Evolutionary conservation across 306 rosid species (phyloP), one percentile per base, ranked within the genome.

Genomic region (Sicyos baderoa): DNA sequence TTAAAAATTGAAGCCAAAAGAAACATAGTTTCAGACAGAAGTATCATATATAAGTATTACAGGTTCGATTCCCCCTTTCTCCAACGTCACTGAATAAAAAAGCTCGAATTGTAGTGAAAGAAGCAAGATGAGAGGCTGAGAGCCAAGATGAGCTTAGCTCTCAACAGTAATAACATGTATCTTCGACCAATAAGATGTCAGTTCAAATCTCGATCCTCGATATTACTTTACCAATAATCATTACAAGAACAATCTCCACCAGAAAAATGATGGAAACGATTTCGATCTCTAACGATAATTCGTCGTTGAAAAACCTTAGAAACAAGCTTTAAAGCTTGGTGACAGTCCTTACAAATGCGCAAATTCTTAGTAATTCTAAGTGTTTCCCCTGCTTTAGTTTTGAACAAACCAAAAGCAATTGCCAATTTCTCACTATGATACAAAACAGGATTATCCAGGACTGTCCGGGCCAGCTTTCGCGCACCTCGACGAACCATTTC

Each of bases 371-470:
- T 63, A 59, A 86, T 77, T 1, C 88, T 81, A 45, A 87, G 54
- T 15, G 86, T 84, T 67, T 83, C 85, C 76, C 88, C 83, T 4
- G 53, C 62, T 72, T 81, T 80, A 1, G 81, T 71, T 45, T 76
- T 83, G 70, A 89, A 73, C 64, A 86, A 75, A 19, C 90, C 96
- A 51, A 67, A 86, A 51, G 87, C 87, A 23, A 83, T 65, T 42
- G 92, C 92, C 42, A 89, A 83, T 75, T 83, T 85, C 74, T 89
- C 90, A 52, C 92, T 86, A 17, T 83, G 86, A 68, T 83, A 73
- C 54, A 71, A 79, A 51, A 81, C n/a, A 18, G 84, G 82, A 53
- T 69, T 81, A 77, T 88, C 86, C n/a, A n/a, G n/a, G n/a, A n/a
- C n/a, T n/a, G n/a, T n/a, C n/a, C n/a, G n/a, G n/a, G n/a, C n/a